Evolutionary conservation across 1,284 basidiomycete species (phyloP), one percentile per base, ranked within the genome.

Genomic region (Rhodofomes roseus): DNA sequence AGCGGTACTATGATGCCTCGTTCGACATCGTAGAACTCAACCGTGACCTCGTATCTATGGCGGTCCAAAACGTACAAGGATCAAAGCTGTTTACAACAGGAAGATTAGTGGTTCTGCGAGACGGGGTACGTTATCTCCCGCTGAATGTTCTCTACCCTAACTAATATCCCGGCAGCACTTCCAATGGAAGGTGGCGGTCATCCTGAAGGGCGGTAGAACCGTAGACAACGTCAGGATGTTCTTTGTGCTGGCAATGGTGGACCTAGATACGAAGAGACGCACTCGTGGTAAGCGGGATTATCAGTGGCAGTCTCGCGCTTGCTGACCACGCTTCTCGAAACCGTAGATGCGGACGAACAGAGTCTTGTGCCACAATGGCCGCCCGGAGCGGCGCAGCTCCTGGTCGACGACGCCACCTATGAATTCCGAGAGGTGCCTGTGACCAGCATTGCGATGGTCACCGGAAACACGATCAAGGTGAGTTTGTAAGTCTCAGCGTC

Each of bases 81-180:
- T 77, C 78, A 27, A 94, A 92, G 75, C 76, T 84, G 2, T 75
- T 99, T 40, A 72, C 76, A 4, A 71, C 86, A 0, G 96, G 96
- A 0, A 80, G 97, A 53, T 84, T 98, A 16, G 85, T 99, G 1
- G 72, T 99, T 20, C 74, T 99, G 36, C 83, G 89, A 48, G 91
- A 98, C 70, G 83, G 83, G 56, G 95, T 96, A 70, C 69, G 87
- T 71, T 39, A 18, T 20, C 22, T 14, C 20, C 29, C 25, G 23
- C 5, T 31, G 16, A 9, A 0, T 31, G 3, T n/a, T n/a, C 25
- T 20, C 2, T 48, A 31, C 52, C 9, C n/a, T 48, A 25, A 56
- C 25, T 57, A 37, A 50, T 18, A 40, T 56, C 31, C 54, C 27
- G 65, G 29, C 64, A 98, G 92, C 92, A 95, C 72, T 97, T 94